Evolutionary conservation across 179 eudicot species (phyloP), one percentile per base, ranked within the genome.

Genomic region (Pouteria campechiana): DNA sequence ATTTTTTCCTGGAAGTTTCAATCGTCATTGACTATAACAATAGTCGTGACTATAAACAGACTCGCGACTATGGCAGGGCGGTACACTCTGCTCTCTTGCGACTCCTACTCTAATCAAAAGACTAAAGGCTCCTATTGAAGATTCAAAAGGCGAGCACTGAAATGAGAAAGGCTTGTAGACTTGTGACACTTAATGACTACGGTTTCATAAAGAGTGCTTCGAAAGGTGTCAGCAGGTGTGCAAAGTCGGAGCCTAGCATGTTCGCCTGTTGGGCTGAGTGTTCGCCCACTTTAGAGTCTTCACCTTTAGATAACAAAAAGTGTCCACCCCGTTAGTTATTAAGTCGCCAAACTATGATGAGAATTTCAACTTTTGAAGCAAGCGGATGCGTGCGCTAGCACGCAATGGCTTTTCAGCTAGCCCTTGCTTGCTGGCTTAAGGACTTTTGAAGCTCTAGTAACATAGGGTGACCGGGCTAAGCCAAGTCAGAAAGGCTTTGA

Each of bases 131-230:
- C n/a, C n/a, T n/a, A 32, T 23, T 32, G 8, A 17, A 21, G 35
- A 37, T 34, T 33, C 43, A 37, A 13, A 49, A 27, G 54, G 35
- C 25, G 34, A 27, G 44, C 44, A 49, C 33, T 25, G 17, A 37
- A 49, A 48, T 48, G 53, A 35, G 22, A 48, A 35, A 35, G 43
- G 30, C 16, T 50, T 38, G 46, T 38, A 38, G 47, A 51, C 38
- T 40, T 30, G 30, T 40, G 47, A 51, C 18, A 9, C 30, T 41
- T 17, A 31, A 52, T 19, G 48, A 52, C 9, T 39, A 38, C 28
- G 3, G 30, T 38, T 38, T 28, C 19, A 3, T 11, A 13, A 12
- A 51, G 41, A 40, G 57, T 40, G 37, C 40, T 40, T 41, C 38
- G 22, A 50, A 37, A 50, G 25, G 36, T 50, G 54, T 37, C 44